These are phyloP conservation scores for Nakaseomyces uthaithaninus DNA, from an alignment of 1,139 yeast genomes.

Conservation along the genomic window DNA sequence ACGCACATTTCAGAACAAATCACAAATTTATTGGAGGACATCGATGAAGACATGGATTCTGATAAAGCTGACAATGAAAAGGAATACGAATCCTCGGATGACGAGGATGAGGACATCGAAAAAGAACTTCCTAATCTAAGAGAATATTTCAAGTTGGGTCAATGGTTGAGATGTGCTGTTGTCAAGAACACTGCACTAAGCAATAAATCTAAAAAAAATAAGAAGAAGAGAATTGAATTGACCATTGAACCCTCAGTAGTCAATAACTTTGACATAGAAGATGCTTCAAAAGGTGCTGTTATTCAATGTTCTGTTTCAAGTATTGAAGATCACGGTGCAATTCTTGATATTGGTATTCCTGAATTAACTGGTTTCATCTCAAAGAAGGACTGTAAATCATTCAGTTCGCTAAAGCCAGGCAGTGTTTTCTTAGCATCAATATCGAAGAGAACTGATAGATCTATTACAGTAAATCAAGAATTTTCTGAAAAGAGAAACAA, in stretches of 20 bases:
- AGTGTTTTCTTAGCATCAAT: slow-evolving; percentile 46
- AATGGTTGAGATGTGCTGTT: slow-evolving; percentile 78
- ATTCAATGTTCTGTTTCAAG: slow-evolving; percentile 73
- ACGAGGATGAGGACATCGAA: slow-evolving; percentile 30
- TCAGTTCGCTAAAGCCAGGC: slow-evolving; percentile 33
- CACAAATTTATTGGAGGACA: slow-evolving; percentile 47
- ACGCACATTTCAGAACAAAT: slow-evolving; percentile 64
- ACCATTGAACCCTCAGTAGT: slow-evolving; percentile 69
- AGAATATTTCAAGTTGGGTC: slow-evolving; percentile 58
- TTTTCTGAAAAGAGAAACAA: slow-evolving; percentile 39
- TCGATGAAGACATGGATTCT: slow-evolving; percentile 39
- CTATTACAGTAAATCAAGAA: slow-evolving; percentile 47
- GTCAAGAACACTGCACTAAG: slow-evolving; percentile 39
- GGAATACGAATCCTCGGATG: slow-evolving; percentile 31
- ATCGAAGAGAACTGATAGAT: slow-evolving; percentile 47
- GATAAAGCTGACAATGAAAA: slow-evolving; percentile 31
- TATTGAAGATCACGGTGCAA: slow-evolving; percentile 85
- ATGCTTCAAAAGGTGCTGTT: slow-evolving; percentile 49
- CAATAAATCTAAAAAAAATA: slow-evolving; percentile 33
- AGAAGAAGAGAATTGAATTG: slow-evolving; percentile 55
- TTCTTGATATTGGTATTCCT: slow-evolving; percentile 59
- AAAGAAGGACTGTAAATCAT: slow-evolving; percentile 46
- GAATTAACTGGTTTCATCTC: slow-evolving; percentile 65
- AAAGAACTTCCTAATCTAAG: slow-evolving; percentile 49
- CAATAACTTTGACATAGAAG: slow-evolving; percentile 55